Conservation (phyloP, 2,329 filamentous ascomycete genomes). For the Talaromyces sp. region DNA sequence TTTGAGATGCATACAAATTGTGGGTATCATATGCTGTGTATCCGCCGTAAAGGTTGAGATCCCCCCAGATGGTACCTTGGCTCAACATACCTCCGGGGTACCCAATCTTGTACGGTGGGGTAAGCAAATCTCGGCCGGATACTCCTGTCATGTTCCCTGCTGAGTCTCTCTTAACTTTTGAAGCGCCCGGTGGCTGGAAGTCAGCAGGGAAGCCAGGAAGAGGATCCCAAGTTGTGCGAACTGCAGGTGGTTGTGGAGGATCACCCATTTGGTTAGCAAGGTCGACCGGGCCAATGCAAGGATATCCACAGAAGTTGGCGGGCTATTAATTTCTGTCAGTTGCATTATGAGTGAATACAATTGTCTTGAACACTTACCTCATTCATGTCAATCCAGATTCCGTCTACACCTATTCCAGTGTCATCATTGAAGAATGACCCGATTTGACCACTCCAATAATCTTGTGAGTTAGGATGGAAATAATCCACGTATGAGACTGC, state of each 20-base stretch:
- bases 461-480: constrained; percentile 59
- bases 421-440: constrained; percentile 56
- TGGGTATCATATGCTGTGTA: constrained; percentile 69
- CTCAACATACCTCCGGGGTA: constrained; percentile 41
- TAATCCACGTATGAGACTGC: constrained; percentile 69
- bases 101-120: constrained; percentile 59
- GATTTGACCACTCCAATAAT: constrained; percentile 68
- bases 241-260: constrained; percentile 56
- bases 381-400: constrained; percentile 70
- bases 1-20: constrained; percentile 68
- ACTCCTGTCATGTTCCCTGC: constrained; percentile 40
- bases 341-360: background rate
- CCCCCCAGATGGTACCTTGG: constrained; percentile 59
- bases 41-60: constrained; percentile 59
- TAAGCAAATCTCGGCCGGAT: constrained; percentile 57
- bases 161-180: background rate
- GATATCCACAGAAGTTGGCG: constrained; percentile 49
- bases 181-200: constrained; percentile 53
- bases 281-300: constrained; percentile 47
- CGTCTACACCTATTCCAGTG: constrained; percentile 67
- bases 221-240: constrained; percentile 59
- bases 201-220: constrained; percentile 65
- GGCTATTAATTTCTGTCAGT: constrained; percentile 17
- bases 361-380: constrained; percentile 29
- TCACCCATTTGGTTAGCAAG: constrained; percentile 42